Evolutionary conservation across 352 stramenopile species (phyloP), one percentile per base, ranked within the genome.

Genomic region (Pythium sp.): DNA sequence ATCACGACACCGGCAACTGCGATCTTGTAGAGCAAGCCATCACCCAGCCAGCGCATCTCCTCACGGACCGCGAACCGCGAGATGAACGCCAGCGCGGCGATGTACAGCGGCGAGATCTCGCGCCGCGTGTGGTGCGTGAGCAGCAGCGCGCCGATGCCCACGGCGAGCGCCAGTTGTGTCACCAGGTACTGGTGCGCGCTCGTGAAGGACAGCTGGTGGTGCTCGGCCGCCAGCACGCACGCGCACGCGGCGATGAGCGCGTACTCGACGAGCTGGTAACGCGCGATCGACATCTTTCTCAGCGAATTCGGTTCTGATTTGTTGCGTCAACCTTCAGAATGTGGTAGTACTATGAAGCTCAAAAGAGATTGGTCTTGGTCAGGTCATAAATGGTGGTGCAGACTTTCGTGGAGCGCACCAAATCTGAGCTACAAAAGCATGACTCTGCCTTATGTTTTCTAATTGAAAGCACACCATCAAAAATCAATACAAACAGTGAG

Each of bases 71-170:
- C 36, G 2, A 53, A 49, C 38, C 46, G 14, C 55, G 70, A 38
- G n/a, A 73, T 22, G 30, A 46, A 46, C 61, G 49, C 26, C 55
- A 65, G 49, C 54, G 81, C 55, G n/a, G 65, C 69, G 22, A 62
- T 56, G 66, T 84, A 84, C 30, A 81, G 64, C 20, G 72, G 67
- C 32, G 55, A 41, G 20, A 82, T 62, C 57, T 86, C 70, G 22
- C 47, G 70, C 28, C 78, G 71, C 54, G 71, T 66, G n/a, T 70
- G 69, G 57, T 86, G 78, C 30, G 72, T 30, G 26, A 69, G 30
- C 65, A 86, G 64, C 59, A 81, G 46, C 46, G 59, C n/a, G 62
- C 51, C 24, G 36, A 30, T 65, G 47, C 65, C 38, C 65, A 74
- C 36, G 6, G 46, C 58, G 47, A 72, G 34, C 28, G 34, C 28